Evolutionary conservation across 805 yeast species (phyloP), one percentile per base, ranked within the genome.

Genomic region (Candida suzukii): DNA sequence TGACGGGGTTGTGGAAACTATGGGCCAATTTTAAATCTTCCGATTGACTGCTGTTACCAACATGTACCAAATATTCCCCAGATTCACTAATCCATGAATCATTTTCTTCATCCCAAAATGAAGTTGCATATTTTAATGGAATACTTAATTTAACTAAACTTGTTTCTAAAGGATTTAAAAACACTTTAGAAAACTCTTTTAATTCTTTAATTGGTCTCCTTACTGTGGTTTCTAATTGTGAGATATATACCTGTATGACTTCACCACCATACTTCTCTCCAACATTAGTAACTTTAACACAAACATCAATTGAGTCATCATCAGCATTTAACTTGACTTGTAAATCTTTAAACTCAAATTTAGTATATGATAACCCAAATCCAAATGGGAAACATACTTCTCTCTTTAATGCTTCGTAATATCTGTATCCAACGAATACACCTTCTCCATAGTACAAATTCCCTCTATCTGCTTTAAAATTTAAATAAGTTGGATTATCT

Each of bases 351-450:
- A n/a, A n/a, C n/a, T n/a, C n/a, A n/a, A 78, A 80, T 0, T 66
- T 48, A 17, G 83, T 71, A 61, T 78, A 80, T 1, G 85, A 78
- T 45, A 78, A 66, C 37, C 85, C 85, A 49, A 57, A 67, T 4
- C 85, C 85, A 56, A 79, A 80, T 34, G 83, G 79, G 64, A 70
- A 79, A 37, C 71, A 62, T 5, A 73, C 77, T 24, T 66, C 65
- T 32, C 57, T 61, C 46, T 70, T 66, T 29, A 63, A 53, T 56
- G 71, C 73, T 51, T 80, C 84, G 57, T 75, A 80, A 61, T 61
- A 76, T 44, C 77, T 64, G 63, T 80, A 78, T 17, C 85, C 86
- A n/a, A n/a, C n/a, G n/a, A n/a, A n/a, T n/a, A n/a, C n/a, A n/a
- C n/a, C n/a, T n/a, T n/a, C n/a, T n/a, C 84, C 83, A 49, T 79